A percentile compares a stretch with the other conserved stretches of the same genome.
phyloP scores from a whole-genome alignment of 2,329 filamentous ascomycete species.

The Talaromyces amestolkiae region DNA sequence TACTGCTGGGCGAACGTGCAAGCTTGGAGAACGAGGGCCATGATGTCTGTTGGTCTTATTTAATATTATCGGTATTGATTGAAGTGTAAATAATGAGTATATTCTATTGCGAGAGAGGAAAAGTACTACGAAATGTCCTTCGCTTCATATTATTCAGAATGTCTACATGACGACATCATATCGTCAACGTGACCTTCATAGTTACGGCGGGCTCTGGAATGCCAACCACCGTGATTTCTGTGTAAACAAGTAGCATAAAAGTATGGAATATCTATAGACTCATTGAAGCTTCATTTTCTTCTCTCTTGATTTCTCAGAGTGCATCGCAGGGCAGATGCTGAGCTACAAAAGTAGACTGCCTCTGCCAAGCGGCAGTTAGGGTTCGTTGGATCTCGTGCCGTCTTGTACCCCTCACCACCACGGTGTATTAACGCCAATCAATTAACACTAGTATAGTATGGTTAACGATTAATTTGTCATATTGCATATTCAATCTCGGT shows the following conservation, averaged over 20 bases:
- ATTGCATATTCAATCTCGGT: neutral
- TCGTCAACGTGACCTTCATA: neutral
- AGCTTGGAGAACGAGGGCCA: constrained; percentile 28
- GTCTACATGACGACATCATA: constrained; percentile 11
- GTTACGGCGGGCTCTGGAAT: neutral
- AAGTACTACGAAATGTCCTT: neutral
- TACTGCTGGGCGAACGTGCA: constrained; percentile 28
- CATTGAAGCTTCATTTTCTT: too few relatives aligned
- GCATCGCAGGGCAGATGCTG: too few relatives aligned
- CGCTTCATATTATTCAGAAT: neutral
- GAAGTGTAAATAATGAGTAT: neutral
- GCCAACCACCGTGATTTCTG: neutral
- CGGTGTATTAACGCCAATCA: neutral
- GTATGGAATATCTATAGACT: too few relatives aligned
- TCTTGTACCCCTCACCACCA: neutral
- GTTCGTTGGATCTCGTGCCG: neutral
- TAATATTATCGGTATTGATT: neutral
- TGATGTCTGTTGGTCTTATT: constrained; percentile 3
- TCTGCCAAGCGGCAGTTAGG: neutral
- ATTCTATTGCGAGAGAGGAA: neutral
- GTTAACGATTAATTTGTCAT: too few relatives aligned
- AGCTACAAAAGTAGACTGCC: too few relatives aligned
- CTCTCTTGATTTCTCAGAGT: too few relatives aligned
- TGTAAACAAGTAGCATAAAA: neutral
- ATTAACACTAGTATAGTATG: neutral